Conservation (phyloP, 2,329 filamentous ascomycete genomes). For the Talaromyces sp. region DNA sequence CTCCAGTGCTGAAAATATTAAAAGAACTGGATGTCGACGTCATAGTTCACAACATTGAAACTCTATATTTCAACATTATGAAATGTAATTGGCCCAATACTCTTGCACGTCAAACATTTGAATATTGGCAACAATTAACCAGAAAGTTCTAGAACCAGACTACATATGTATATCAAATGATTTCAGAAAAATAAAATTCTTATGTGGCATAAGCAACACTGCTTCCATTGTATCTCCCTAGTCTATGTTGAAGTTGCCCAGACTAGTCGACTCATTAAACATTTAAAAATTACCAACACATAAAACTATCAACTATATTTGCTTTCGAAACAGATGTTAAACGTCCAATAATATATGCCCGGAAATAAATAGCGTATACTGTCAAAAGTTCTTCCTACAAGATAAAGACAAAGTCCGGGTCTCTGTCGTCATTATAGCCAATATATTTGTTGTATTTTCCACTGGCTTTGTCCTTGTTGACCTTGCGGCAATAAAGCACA, state of each 20-base stretch:
- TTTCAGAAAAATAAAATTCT: no score
- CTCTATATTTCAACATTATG: no score
- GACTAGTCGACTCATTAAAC: no score
- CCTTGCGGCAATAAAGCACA: constrained; percentile 58
- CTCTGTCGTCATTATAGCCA: constrained; percentile 58
- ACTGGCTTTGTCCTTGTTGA: constrained; percentile 57
- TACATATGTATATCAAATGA: no score
- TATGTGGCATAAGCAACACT: neutral
- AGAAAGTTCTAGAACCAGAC: no score
- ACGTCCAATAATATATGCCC: neutral
- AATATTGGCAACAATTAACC: no score
- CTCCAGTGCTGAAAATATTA: no score
- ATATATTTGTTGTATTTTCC: constrained; percentile 56
- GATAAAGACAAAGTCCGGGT: constrained; percentile 58
- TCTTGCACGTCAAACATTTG: no score
- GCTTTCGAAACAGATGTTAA: neutral
- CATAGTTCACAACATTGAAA: no score
- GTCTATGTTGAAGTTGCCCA: neutral
- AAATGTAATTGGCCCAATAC: no score
- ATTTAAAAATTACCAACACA: neutral
- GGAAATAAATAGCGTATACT: neutral
- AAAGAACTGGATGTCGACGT: no score
- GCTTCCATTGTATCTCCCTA: neutral
- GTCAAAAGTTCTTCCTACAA: constrained; percentile 34
- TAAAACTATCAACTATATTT: neutral